Evolutionary conservation across 2,329 filamentous ascomycete genomes (phyloP), one percentile per base, ranked within the genome.

Genomic region (Talaromyces verruculosus): DNA sequence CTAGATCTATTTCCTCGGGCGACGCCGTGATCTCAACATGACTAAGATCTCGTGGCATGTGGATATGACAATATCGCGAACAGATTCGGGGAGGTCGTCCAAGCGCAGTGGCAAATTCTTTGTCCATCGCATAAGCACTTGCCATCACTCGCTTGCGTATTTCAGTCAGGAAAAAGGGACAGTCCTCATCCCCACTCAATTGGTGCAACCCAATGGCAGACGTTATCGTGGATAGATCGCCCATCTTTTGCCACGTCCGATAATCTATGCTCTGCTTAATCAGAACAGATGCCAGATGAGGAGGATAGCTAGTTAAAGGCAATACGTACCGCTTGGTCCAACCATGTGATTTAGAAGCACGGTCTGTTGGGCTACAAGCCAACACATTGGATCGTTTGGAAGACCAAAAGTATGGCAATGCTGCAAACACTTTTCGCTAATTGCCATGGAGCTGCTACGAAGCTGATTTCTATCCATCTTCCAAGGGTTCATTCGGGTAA

Each of bases 191-290:
- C 15, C 67, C 69, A 30, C 45, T 45, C 45, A 77, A 71, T 33
- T 74, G 68, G 65, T 83, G 77, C 64, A 81, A 78, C 5, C 81
- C 81, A 3, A 83, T 73, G 2, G 81, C 79, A 64, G 79, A 82
- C 0, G 82, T 68, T 0, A 80, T 79, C 22, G 76, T 79, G 1
- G 77, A 75, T 1, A 83, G 73, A 59, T 83, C 81, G 17, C 80
- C 81, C 4, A 83, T 70, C 51, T 75, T 78, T 37, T 78, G 74
- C 81, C 81, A 83, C 0, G 79, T 77, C 25, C 76, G 73, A 53
- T 80, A 81, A 65, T 80, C 81, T 81, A n/a, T 10, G 15, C 13
- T 13, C 25, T 15, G 47, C 13, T 6, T 28, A 28, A 28, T 28
- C 15, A 51, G 47, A 30, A 17, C 6, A 30, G 2, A 17, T 7